Evolutionary conservation across 2,329 filamentous ascomycete species (phyloP), one percentile per base, ranked within the genome.

Genomic region (Neopestalotiopsis sp.): DNA sequence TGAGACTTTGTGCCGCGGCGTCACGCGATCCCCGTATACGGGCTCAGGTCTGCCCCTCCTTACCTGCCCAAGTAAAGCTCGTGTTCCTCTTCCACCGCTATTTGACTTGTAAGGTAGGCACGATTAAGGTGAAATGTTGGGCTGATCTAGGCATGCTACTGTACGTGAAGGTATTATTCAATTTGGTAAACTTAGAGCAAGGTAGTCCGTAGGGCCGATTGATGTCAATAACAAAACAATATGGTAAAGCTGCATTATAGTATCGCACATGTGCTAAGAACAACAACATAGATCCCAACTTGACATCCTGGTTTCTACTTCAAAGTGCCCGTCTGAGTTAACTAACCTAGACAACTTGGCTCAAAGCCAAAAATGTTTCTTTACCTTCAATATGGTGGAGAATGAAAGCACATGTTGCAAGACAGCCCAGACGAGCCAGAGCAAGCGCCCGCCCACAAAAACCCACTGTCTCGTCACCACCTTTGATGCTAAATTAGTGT

Each of bases 21-120:
- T n/a, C 45, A 52, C 45, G 45, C 45, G 45, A 52, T 52, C n/a
- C 45, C 45, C 45, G 45, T 52, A 52, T 52, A 52, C 45, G 45
- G 45, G 17, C 45, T 52, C 45, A 52, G 45, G 17, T 28, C 24
- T 28, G 24, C 45, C 45, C 45, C 45, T 52, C 45, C n/a, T 52
- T 52, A 17, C 14, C 20, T 20, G 45, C 45, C 45, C 17, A 52
- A 52, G 20, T 20, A 52, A 52, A 52, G 45, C 45, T 52, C 45
- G 45, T 52, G 45, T 52, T 38, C 34, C 34, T 38, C 10, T 52
- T 52, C 45, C 45, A 52, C 45, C 45, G 45, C 45, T 52, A 52
- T 52, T 52, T 52, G 45, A 20, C 45, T 20, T 52, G 45, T 17
- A 52, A 28, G 45, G n/a, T 20, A 52, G 6, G 45, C 20, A 52